Conservation (phyloP, 169 alveolate genomes). For the Besnoitia besnoiti region DNA sequence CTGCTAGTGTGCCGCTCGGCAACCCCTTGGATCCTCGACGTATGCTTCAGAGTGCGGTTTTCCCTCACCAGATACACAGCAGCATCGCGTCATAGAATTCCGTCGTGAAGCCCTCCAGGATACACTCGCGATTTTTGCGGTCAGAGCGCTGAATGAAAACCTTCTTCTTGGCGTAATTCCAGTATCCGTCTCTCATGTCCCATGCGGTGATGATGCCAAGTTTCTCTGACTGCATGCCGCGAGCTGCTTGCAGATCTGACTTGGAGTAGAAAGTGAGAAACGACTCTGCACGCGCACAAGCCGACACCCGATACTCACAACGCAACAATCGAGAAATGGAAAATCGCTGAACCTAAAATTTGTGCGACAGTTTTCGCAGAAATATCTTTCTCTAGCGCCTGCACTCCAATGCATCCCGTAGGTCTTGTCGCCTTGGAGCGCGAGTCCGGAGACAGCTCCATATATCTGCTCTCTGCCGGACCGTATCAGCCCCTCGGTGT, state of each 20-base stretch:
- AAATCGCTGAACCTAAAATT: too few species aligned
- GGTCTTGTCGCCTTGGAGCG: too few species aligned
- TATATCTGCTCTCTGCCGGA: too few species aligned
- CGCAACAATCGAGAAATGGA: too few species aligned
- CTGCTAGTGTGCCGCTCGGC: too few species aligned
- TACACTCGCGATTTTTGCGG: constrained; percentile 24
- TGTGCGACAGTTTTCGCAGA: too few species aligned
- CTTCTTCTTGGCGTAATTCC: constrained; percentile 50
- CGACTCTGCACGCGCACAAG: constrained; percentile 23
- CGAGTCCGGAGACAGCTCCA: too few species aligned
- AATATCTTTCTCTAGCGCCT: too few species aligned
- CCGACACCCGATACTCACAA: too few species aligned
- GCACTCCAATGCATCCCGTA: background rate
- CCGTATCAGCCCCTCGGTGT: too few species aligned
- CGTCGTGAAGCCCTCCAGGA: constrained; percentile 45
- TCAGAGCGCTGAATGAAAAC: constrained; percentile 40
- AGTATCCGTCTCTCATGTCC: constrained; percentile 60
- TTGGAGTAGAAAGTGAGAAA: constrained; percentile 47
- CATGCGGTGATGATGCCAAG: constrained; percentile 48
- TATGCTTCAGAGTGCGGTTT: too few species aligned
- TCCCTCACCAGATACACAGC: constrained; percentile 39
- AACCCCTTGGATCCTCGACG: too few species aligned
- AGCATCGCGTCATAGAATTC: constrained; percentile 59
- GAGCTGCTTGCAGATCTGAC: constrained; percentile 58
- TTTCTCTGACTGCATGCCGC: constrained; percentile 40